Evolutionary conservation across 2,329 filamentous ascomycete species (phyloP).

Genomic region (Claviceps fusiformis): DNA sequence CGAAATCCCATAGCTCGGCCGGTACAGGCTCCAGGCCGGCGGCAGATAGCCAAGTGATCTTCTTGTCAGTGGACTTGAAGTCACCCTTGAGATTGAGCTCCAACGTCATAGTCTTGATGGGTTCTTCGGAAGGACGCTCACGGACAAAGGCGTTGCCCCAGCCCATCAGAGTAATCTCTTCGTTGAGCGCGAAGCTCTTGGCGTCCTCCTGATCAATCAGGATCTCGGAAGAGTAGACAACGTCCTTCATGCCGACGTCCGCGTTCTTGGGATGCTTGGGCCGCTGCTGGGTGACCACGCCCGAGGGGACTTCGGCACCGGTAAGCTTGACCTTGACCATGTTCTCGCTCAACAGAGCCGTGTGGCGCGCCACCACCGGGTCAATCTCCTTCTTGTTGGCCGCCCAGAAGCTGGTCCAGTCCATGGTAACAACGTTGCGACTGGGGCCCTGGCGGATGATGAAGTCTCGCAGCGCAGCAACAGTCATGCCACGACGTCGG

Average conservation of each 20-base stretch:
- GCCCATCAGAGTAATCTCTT: constrained; percentile 92
- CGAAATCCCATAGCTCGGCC: constrained; percentile 85
- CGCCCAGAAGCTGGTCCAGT: constrained; percentile 64
- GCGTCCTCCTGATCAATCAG: constrained; percentile 80
- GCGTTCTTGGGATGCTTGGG: constrained; percentile 85
- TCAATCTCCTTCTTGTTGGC: constrained; percentile 75
- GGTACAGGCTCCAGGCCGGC: constrained; percentile 64
- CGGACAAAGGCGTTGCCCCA: constrained; percentile 85
- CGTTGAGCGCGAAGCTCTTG: constrained; percentile 64
- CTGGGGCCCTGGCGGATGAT: constrained; percentile 75
- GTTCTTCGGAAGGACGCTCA: constrained; percentile 42
- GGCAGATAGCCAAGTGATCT: constrained; percentile 81
- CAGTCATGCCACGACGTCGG: constrained; percentile 63
- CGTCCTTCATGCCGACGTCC: constrained; percentile 72
- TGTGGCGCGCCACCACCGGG: constrained; percentile 60
- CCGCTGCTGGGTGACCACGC: constrained; percentile 56
- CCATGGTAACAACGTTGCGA: constrained; percentile 72
- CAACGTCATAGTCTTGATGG: constrained; percentile 58
- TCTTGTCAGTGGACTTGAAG: constrained; percentile 91
- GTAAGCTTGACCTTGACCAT: constrained; percentile 57
- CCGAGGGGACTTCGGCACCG: constrained; percentile 52
- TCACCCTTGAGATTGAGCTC: constrained; percentile 88
- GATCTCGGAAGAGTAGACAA: constrained; percentile 61
- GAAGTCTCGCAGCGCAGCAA: constrained; percentile 67
- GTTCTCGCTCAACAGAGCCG: constrained; percentile 56